phyloP scores from a whole-genome alignment of 148 eudicot genomes.

The Silene conica region DNA sequence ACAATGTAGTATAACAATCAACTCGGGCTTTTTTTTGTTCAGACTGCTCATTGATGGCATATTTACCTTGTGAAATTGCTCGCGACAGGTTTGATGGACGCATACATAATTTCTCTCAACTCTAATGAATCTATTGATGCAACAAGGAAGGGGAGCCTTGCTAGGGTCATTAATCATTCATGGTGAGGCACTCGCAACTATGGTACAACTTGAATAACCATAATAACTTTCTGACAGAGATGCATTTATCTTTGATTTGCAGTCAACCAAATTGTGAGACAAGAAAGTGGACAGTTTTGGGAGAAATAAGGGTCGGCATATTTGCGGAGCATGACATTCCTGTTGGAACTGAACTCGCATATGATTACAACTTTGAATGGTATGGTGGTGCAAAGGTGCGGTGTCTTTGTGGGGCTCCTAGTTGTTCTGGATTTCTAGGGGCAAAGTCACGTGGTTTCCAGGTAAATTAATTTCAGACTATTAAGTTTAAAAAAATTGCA shows the following conservation, averaged over 20 bases:
- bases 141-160: constrained; percentile 82
- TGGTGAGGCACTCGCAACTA: constrained; percentile 52
- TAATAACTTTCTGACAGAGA: constrained; percentile 9
- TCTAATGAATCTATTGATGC: constrained; percentile 74
- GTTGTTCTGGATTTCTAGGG: constrained; percentile 84
- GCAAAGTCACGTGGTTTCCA: constrained; percentile 88
- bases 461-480: constrained; percentile 30
- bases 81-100: constrained; percentile 72
- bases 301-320: constrained; percentile 91
- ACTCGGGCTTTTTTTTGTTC: too few species aligned
- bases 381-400: constrained; percentile 93
- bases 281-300: constrained; percentile 92
- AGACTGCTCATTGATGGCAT: not conserved
- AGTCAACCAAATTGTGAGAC: constrained; percentile 96
- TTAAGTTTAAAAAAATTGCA: not conserved
- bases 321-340: constrained; percentile 83
- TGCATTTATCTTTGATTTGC: constrained; percentile 23
- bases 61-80: constrained; percentile 11
- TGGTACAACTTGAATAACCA: not conserved
- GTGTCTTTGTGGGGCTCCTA: constrained; percentile 85
- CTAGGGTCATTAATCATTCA: constrained; percentile 93
- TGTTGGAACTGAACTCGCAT: constrained; percentile 75
- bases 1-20: too few species aligned
- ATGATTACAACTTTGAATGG: constrained; percentile 95
- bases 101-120: constrained; percentile 76